Evolutionary conservation across 495 filamentous ascomycete species (phyloP).

Genomic region (Evansstolkia leycettana): DNA sequence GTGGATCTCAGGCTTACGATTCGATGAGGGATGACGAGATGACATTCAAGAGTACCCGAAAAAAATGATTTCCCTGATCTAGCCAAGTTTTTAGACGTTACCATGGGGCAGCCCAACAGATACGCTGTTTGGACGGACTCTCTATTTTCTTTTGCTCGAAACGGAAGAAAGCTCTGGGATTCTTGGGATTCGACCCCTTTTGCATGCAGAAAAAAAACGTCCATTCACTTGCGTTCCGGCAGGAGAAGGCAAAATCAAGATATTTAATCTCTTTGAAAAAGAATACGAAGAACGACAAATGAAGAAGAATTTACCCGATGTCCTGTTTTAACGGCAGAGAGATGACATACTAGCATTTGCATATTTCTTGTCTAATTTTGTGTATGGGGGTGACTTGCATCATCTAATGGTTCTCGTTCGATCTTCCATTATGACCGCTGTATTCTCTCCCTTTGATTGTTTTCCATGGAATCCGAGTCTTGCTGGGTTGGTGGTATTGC

Average conservation of each 20-base stretch:
- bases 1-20: conserved; percentile 38
- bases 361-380: conserved; percentile 29
- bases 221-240: not conserved
- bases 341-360: conserved; percentile 35
- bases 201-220: conserved; percentile 9
- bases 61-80: conserved; percentile 34
- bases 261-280: not conserved
- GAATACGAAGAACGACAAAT: conserved; percentile 25
- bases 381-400: conserved; percentile 30
- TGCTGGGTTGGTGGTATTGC: not conserved
- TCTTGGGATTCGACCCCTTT: conserved; percentile 27
- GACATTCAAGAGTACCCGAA: conserved; percentile 33
- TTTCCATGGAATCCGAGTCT: conserved; percentile 1
- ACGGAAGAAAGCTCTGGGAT: conserved; percentile 11
- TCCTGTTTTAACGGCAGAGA: conserved; percentile 22
- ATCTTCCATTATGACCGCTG: not conserved
- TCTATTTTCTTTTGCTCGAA: conserved; percentile 11
- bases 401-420: conserved; percentile 20
- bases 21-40: conserved; percentile 47
- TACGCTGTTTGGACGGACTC: conserved; percentile 23
- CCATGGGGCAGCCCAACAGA: conserved; percentile 37
- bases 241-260: not conserved
- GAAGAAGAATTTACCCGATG: conserved; percentile 13
- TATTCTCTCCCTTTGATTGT: conserved; percentile 1
- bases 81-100: conserved; percentile 37